Evolutionary conservation across 139 green algal genomes (phyloP), one percentile per base, ranked within the genome.

Genomic region (Asterochloris erici): DNA sequence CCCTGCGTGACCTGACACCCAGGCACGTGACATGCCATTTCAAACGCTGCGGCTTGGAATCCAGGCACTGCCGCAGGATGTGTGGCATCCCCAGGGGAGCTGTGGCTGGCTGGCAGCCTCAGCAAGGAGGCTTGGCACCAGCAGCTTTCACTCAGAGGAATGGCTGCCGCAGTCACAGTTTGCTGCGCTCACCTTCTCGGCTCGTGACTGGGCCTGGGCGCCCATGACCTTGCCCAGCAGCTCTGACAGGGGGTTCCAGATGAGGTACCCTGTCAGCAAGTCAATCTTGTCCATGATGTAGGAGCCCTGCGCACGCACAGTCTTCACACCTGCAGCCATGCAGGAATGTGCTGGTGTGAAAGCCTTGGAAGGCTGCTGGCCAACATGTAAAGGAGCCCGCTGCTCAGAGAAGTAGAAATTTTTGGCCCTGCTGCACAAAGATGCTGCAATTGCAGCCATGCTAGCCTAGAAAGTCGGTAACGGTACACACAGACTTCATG

Each of bases 281-380:
- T 97, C 92, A n/a, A 96, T 84, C 84, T 97, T 97, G 73, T 94
- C 86, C 14, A 82, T 78, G 75, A 96, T 90, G 69, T 94, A 94
- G 62, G 87, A 73, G 13, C 91, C 93, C 63, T 74, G 23, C 14
- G 83, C 75, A 6, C 17, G 70, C 11, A 66, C 78, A 54, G 38
- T 54, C 38, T 54, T 54, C 38, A 54, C 38, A 54, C 38, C 38
- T 54, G 38, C 38, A 54, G 38, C 38, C 2, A 54, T 54, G 2
- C 38, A 54, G 38, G 38, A 54, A 2, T 6, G 6, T 54, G 38
- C 38, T 54, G 38, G 38, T 6, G 38, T 54, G 38, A 54, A 54
- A 6, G 4, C 2, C 6, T 54, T 54, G 2, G 38, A 54, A 54
- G 38, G 38, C 38, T 54, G 38, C 38, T 54, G 38, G 38, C 38